Evolutionary conservation across 2,329 filamentous ascomycete species (phyloP), one percentile per base, ranked within the genome.

Genomic region (Ophiosphaerella korrae): DNA sequence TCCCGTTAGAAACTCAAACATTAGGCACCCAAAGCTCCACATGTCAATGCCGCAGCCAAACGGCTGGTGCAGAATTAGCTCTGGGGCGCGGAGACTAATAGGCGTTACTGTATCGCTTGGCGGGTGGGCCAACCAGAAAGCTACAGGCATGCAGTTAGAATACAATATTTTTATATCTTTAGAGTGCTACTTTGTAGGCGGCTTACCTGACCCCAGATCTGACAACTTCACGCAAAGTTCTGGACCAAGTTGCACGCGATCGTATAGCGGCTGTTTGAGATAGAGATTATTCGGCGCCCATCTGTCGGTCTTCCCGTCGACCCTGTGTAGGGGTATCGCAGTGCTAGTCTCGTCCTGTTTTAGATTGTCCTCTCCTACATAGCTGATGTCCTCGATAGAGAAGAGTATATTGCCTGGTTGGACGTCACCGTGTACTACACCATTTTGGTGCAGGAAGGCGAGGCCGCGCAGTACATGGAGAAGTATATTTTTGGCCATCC

Each of bases 391-490:
- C 36, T 62, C n/a, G 36, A 73, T 56, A 36, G 60, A 32, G 45
- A 75, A 74, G 37, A 76, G 69, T 50, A 75, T 64, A 52, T 75
- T 75, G 36, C 71, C 73, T 12, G 72, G 71, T 39, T 74, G 71
- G 26, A 75, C 65, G 44, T 75, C 75, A 55, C 76, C 74, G 63
- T 79, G 74, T 33, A 68, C 67, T 53, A 78, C 70, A 16, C 68
- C 66, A 31, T 71, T 65, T 34, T 70, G 51, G 44, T 79, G 75
- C n/a, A 80, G 62, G 55, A 66, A 61, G 38, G 64, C 62, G 36
- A 79, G 63, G 34, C 71, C 73, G 32, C 67, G 51, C 26, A 79
- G 53, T 45, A 66, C 63, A 58, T 78, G 75, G 48, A 74, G 74
- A 9, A 75, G 66, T 39, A 58, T 52, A n/a, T 33, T 56, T 33